Evolutionary conservation across 306 rosid genomes (phyloP), one percentile per base, ranked within the genome.

Genomic region (Chamaecrista fasciculata): DNA sequence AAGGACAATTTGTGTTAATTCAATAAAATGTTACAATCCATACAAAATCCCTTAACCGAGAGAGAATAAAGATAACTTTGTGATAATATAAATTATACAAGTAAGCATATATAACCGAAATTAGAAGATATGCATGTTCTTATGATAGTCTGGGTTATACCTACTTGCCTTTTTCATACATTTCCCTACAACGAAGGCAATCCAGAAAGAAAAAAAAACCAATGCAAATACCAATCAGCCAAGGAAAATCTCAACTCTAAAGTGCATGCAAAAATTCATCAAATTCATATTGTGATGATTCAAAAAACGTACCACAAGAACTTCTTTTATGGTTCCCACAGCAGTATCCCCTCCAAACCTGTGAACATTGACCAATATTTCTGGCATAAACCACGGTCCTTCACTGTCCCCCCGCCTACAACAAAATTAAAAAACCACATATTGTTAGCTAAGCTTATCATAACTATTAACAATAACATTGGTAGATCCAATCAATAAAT

Each of bases 321-420:
- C 96, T 73, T 95, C 99, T 52, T 92, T 86, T 66, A 87, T 79
- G 37, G 85, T 66, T 64, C 97, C 99, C 33, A 70, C 49, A 55
- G 80, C 71, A 62, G 89, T 53, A 31, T 91, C 99, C 15, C 89
- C 99, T 47, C 87, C 97, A 1, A 91, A 73, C 75, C 78, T 82
- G 70, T 89, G 95, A 31, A 91, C 87, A 76, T 80, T 95, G 53
- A 95, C 99, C 71, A 95, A 79, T 77, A 95, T 86, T 61, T 95
- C 97, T 18, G 97, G 93, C 56, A 91, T 79, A 64, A 84, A 80
- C 92, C 89, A 87, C 4, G 95, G 99, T 67, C 96, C 99, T 74
- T 95, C 99, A 2, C 77, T 64, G 57, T 89, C 97, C 76, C n/a
- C n/a, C 91, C 96, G 21, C 97, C 97, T 95, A 81, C 86, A 70